Base-by-base conservation (phyloP, 2,329 filamentous ascomycete species). In the Blastomyces percursus region DNA sequence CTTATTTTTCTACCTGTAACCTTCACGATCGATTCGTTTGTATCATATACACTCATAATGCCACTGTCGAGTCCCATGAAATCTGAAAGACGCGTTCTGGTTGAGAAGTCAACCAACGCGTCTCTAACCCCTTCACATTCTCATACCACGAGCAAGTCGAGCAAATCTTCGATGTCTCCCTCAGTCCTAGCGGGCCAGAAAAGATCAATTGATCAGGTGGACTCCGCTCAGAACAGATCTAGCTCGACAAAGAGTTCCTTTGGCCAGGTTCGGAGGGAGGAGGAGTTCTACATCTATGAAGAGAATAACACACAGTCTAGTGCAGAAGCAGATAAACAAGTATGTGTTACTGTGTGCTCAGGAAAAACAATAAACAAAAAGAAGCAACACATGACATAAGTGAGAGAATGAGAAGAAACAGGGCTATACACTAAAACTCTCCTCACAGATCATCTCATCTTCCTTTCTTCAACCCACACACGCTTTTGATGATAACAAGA, bases 61-160 rank as follows among this genome's bases (percentile, higher is more conserved):
- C 42, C 59, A 44, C 27, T 51, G 60, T 56, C 69, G 64, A 76
- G 71, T 62, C 72, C 74, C 4, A 62, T 71, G 62, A 75, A 75
- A 66, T 71, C 74, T 38, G 71, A 72, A 52, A 70, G 75, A 68
- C 75, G 70, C 56, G 72, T 76, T 60, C 72, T 77, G 61, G 73
- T 75, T 42, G 74, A 77, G 63, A 77, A 76, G 66, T 71, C 73
- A 63, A 64, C 71, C 67, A 77, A 77, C 74, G 72, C 74, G 71
- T 75, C 71, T 65, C 65, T 76, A 54, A 73, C 74, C 38, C 72
- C 72, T 32, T 69, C 69, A 60, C 64, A 60, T 61, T 68, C 64
- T 58, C 69, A 44, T 7, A 40, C 16, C 52, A 44, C 44, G 19
- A n/a, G 38, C 46, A 58, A 64, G 71, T 63, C 67, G 71, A 52